phyloP scores from a whole-genome alignment of 495 filamentous ascomycete genomes.

The Lepidopterella palustris region DNA sequence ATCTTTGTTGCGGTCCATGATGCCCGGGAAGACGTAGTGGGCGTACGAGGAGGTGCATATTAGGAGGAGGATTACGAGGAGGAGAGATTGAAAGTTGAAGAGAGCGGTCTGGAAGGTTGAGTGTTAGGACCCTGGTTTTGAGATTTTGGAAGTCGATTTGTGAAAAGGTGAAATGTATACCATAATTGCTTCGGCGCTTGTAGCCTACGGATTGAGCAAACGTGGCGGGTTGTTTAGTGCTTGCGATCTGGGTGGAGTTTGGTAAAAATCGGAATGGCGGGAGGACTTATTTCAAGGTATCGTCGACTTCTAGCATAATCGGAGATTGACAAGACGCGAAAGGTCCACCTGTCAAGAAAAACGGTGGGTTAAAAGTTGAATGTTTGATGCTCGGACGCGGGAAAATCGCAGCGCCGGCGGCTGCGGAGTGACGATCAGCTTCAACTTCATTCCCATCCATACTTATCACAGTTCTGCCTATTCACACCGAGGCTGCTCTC shows the following conservation, averaged over 20 bases:
- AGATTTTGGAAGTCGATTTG: not conserved
- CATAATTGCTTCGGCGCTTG: not conserved
- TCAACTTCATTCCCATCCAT: no score
- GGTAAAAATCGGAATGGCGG: not conserved
- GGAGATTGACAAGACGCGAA: not conserved
- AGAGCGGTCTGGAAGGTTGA: conserved; percentile 64
- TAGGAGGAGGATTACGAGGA: conserved; percentile 68
- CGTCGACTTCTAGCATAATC: not conserved
- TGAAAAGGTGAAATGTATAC: no score
- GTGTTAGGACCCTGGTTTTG: conserved; percentile 1
- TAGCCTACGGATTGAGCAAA: not conserved
- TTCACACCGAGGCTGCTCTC: no score
- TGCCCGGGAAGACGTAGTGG: conserved; percentile 81
- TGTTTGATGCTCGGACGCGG: not conserved
- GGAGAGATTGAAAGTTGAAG: conserved; percentile 87
- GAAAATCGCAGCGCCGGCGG: not conserved
- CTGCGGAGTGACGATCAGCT: not conserved
- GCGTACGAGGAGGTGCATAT: conserved; percentile 94
- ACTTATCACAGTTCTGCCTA: no score
- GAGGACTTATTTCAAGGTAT: not conserved
- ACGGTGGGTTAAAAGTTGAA: not conserved
- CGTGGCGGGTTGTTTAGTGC: not conserved
- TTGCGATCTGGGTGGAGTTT: no score
- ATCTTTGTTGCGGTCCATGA: conserved; percentile 89
- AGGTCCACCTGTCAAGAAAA: not conserved